A percentile compares a stretch with the other conserved stretches of the same genome.
Conservation (phyloP, 1,284 basidiomycete genomes). For the Erythrobasidium hasegawianum region DNA sequence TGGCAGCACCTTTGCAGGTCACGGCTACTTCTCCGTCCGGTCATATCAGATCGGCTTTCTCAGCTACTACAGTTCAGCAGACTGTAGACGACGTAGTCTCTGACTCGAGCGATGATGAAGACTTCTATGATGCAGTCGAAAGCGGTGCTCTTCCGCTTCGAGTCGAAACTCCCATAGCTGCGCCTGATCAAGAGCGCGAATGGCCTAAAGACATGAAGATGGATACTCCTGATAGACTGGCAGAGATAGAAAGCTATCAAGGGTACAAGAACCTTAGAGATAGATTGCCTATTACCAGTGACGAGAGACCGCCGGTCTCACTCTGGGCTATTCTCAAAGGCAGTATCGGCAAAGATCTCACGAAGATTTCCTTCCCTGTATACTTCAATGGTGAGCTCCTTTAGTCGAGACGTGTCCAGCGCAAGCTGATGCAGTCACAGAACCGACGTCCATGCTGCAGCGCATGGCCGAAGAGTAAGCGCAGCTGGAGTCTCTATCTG, state of each 20-base stretch:
- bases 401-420: too few relatives aligned
- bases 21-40: neutral
- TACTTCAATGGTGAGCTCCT: constrained; percentile 85
- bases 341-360: constrained; percentile 94
- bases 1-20: neutral
- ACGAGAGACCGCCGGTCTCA: constrained; percentile 83
- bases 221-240: constrained; percentile 37
- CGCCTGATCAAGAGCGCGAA: constrained; percentile 29
- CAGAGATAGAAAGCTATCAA: constrained; percentile 58
- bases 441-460: constrained; percentile 90
- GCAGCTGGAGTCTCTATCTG: too few relatives aligned
- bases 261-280: constrained; percentile 69
- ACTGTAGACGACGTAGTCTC: constrained; percentile 51
- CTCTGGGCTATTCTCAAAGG: constrained; percentile 95
- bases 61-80: neutral
- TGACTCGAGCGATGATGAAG: constrained; percentile 78
- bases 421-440: constrained; percentile 61
- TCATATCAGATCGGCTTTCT: neutral
- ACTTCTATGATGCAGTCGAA: constrained; percentile 97
- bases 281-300: constrained; percentile 64
- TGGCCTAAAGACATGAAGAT: constrained; percentile 42
- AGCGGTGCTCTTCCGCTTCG: constrained; percentile 59
- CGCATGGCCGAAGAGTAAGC: constrained; percentile 55
- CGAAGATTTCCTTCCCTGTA: constrained; percentile 88
- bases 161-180: constrained; percentile 38